Conservation (phyloP, 106 monocot species). For the Apostasia shenzhenica region DNA sequence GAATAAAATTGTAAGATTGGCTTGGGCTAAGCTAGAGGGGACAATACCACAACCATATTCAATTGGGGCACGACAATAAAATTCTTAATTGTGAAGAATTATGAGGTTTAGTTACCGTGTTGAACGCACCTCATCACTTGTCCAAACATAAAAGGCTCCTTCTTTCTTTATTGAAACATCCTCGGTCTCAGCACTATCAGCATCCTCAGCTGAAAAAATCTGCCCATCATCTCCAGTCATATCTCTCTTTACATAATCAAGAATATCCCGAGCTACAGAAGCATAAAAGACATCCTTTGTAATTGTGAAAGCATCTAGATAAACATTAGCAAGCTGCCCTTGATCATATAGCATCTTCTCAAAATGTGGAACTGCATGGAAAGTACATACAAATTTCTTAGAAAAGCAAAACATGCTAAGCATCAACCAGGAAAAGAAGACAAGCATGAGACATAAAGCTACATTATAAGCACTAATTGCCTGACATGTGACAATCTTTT, state of each 20-base stretch:
- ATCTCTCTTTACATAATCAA: constrained; percentile 87
- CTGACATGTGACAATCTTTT: too few species aligned
- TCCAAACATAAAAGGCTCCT: constrained; percentile 97
- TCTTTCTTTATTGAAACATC: constrained; percentile 74
- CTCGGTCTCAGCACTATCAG: constrained; percentile 81
- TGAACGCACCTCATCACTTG: constrained; percentile 60
- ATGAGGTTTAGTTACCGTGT: too few species aligned
- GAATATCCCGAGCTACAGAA: constrained; percentile 65
- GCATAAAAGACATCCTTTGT: constrained; percentile 71
- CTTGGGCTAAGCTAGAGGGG: too few species aligned
- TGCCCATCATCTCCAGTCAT: constrained; percentile 79
- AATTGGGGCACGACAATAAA: too few species aligned
- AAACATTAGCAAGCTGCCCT: constrained; percentile 77
- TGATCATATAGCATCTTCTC: constrained; percentile 99
- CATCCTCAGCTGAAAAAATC: constrained; percentile 97
- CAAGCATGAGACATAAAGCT: background rate
- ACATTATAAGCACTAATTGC: too few species aligned
- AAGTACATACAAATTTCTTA: background rate
- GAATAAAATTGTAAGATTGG: too few species aligned
- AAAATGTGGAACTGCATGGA: constrained; percentile 88
- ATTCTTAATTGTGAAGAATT: too few species aligned
- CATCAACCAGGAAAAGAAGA: background rate
- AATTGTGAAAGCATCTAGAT: constrained; percentile 62
- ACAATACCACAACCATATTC: too few species aligned
- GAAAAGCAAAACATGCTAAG: background rate